A percentile compares a stretch with the other conserved stretches of the same genome.
Conservation (phyloP, 768 basidiomycete species). For the Pholiota microspora region DNA sequence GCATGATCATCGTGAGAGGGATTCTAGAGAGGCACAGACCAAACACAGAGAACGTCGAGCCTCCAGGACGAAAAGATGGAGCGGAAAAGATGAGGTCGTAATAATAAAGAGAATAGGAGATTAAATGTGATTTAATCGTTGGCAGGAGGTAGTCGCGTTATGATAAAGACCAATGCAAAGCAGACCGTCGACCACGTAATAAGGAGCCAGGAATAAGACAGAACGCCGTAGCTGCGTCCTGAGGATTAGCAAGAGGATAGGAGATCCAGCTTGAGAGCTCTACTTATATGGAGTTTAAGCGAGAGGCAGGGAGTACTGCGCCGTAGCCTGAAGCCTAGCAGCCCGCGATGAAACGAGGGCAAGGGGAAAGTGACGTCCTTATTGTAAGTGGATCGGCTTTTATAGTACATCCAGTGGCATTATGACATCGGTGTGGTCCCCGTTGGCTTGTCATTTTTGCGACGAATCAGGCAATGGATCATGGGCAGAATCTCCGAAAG, state of each 20-base stretch:
- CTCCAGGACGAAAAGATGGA: background rate
- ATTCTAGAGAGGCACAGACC: background rate
- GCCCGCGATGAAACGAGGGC: conserved; percentile 8
- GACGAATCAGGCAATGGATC: background rate
- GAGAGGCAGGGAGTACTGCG: conserved; percentile 6
- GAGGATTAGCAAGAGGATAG: background rate
- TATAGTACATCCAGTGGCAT: conserved; percentile 1
- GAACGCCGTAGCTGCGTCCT: conserved; percentile 3
- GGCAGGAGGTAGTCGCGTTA: background rate
- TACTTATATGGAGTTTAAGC: conserved; percentile 4
- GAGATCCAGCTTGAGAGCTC: background rate
- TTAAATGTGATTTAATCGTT: background rate
- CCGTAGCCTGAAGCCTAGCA: conserved; percentile 9
- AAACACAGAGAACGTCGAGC: background rate
- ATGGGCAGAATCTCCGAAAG: conserved; percentile 1
- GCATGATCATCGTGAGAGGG: conserved; percentile 2
- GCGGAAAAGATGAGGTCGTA: background rate
- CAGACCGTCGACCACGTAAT: conserved; percentile 6
- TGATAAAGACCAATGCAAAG: conserved; percentile 5
- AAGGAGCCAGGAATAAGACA: conserved; percentile 6
- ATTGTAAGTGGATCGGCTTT: conserved; percentile 6
- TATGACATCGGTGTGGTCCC: conserved; percentile 3
- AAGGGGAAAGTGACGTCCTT: background rate
- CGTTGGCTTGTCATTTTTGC: background rate
- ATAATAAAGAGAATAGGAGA: background rate